Percentiles rank a stretch among this genome's conserved stretches.
Conservation (phyloP, 2,329 filamentous ascomycete genomes). For the Clarireedia monteithiana region DNA sequence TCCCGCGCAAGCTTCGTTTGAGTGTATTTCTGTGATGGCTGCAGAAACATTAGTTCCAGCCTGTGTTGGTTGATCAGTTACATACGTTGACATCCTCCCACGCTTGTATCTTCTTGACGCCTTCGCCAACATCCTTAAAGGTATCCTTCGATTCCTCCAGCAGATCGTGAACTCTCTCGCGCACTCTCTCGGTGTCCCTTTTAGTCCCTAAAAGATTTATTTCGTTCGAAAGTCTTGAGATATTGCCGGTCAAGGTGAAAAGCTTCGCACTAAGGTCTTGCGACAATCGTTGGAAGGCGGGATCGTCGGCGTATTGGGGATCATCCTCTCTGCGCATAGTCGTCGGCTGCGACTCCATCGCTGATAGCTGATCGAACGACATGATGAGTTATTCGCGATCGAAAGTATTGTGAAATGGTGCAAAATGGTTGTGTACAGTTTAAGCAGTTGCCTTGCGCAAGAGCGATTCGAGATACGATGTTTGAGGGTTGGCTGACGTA, state of each 20-base stretch:
- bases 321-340: conserved; percentile 61
- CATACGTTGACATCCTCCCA: conserved; percentile 78
- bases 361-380: conserved; percentile 86
- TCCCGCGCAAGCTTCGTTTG: conserved; percentile 92
- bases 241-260: conserved; percentile 82
- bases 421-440: background rate
- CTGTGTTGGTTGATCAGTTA: conserved; percentile 10
- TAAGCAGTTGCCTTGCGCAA: conserved; percentile 10
- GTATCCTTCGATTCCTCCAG: conserved; percentile 78
- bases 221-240: conserved; percentile 76
- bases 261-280: conserved; percentile 80
- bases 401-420: background rate
- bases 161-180: conserved; percentile 81
- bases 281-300: conserved; percentile 79
- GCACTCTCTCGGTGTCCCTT: conserved; percentile 82
- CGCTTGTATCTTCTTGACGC: conserved; percentile 81
- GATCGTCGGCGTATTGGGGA: conserved; percentile 78
- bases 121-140: conserved; percentile 89
- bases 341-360: conserved; percentile 73
- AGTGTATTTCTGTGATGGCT: conserved; percentile 94
- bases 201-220: conserved; percentile 80
- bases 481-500: conserved; percentile 21
- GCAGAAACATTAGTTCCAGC: conserved; percentile 8
- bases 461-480: conserved; percentile 2
- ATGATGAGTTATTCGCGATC: conserved; percentile 39